Conservation (phyloP, 192 early-diverging fungal species). For the Mortierella alpina region DNA sequence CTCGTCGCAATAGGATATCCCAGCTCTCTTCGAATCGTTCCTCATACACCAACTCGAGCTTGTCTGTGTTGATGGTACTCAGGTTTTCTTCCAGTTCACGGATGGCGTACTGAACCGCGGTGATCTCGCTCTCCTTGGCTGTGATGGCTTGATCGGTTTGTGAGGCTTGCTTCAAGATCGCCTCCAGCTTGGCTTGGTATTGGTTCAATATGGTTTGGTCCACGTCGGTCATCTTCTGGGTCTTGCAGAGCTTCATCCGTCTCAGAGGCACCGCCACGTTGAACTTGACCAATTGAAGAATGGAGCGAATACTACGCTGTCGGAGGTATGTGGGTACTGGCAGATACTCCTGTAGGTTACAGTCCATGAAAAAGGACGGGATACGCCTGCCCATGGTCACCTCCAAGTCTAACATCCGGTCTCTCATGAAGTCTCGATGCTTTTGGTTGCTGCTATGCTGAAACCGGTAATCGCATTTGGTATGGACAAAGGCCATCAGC, state of each 20-base stretch:
- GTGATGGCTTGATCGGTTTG: too few species aligned
- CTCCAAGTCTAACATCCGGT: not conserved
- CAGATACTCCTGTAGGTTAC: not conserved
- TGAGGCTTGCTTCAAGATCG: too few species aligned
- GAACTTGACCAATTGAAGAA: not conserved
- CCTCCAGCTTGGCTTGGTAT: not conserved
- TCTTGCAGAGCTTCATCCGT: not conserved
- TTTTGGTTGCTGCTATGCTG: not conserved
- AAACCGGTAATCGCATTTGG: not conserved
- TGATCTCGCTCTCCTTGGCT: too few species aligned
- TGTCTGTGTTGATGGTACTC: not conserved
- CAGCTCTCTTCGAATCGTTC: not conserved
- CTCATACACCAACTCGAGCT: conserved; percentile 1
- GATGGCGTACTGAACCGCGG: too few species aligned
- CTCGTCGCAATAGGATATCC: not conserved
- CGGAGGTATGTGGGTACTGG: not conserved
- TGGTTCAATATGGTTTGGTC: not conserved
- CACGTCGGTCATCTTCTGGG: not conserved
- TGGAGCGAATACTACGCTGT: not conserved
- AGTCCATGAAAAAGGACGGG: not conserved
- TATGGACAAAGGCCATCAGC: conserved; percentile 3
- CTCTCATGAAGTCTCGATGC: not conserved
- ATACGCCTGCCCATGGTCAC: not conserved
- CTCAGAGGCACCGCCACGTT: not conserved
- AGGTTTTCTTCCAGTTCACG: too few species aligned